Evolutionary conservation across 306 rosid genomes (phyloP), one percentile per base, ranked within the genome.

Genomic region (peach (Prunus persica)): DNA sequence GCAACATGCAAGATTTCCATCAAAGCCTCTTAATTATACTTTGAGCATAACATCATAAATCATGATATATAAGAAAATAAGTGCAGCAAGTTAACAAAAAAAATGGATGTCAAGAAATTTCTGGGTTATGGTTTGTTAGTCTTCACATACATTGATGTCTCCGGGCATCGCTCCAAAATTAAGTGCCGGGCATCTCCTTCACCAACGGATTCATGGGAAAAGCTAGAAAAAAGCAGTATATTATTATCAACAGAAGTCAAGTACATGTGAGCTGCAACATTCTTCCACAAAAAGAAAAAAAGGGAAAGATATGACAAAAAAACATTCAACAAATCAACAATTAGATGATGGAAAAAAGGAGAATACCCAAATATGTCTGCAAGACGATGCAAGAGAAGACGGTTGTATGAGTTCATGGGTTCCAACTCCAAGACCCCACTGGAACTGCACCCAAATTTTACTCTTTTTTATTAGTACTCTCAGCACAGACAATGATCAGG

Each of bases 381-480:
- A 84, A 95, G 97, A 64, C 97, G 98, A 70, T 95, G 99, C 88
- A 95, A 87, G 71, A 95, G 97, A 86, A 92, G 97, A 79, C 99
- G 99, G 51, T 84, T 88, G 84, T 95, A 95, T 46, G 99, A 83
- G 81, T 88, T 89, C 98, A 89, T 95, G 62, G 99, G 97, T 87
- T 95, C 91, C 85, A 95, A 84, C 86, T 95, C 97, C 84, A 95
- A 79, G 68, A 90, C 78, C 78, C 93, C 90, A 74, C 86, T 87
- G 69, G 90, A 84, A 86, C 99, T 92, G 92, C 86, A 85, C 27
- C 41, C 60, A 46, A 72, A 27, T 11, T 22, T 46, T 1, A 50
- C 11, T 67, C 46, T 16, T 6, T 30, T 16, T 28, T 12, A 50
- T 45, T 43, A 62, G 56, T 41, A 78, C 22, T 73, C 74, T 6